Evolutionary conservation across 768 basidiomycete species (phyloP), one percentile per base, ranked within the genome.

Genomic region (Lentinula raphanica): DNA sequence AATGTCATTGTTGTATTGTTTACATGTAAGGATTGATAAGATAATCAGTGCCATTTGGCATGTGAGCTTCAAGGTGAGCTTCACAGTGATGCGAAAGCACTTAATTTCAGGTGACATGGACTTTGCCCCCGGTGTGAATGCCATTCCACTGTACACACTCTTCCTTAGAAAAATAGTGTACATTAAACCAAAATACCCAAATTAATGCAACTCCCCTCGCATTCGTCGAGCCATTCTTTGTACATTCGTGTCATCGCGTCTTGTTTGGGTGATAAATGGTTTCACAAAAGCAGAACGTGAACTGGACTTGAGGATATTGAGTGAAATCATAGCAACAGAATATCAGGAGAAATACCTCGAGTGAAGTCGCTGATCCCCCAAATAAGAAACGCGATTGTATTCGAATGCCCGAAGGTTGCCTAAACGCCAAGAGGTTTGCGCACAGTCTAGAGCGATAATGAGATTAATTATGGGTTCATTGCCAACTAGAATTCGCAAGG

Each of bases 321-420:
- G n/a, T 42, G 11, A 46, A 28, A 48, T 48, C 46, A 27, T 6
- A 0, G 17, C 5, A n/a, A 28, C 55, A 56, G 2, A 21, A 19
- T 27, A 36, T 21, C 57, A 60, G 49, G 63, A 57, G 36, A 65
- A 71, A 49, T 66, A 76, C 84, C 83, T 77, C 68, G 70, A 71
- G 72, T 70, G 86, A 87, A 74, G 77, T 73, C 73, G 71, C 68
- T 83, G 74, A 70, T 71, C 83, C 82, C 71, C 82, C 80, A 21
- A 72, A 77, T 75, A 78, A 78, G 77, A 87, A 86, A 83, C 86
- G 85, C 84, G 86, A 86, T 86, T 50, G 83, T 81, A 83, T 70
- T 81, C 84, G 77, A 80, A 78, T 74, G 77, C 67, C 67, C 75
- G 76, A 77, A 78, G 79, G 74, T 77, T 73, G 79, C 73, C 77